Evolutionary conservation across 1,284 basidiomycete genomes (phyloP).

Genomic region (Boletus semigastroideus): DNA sequence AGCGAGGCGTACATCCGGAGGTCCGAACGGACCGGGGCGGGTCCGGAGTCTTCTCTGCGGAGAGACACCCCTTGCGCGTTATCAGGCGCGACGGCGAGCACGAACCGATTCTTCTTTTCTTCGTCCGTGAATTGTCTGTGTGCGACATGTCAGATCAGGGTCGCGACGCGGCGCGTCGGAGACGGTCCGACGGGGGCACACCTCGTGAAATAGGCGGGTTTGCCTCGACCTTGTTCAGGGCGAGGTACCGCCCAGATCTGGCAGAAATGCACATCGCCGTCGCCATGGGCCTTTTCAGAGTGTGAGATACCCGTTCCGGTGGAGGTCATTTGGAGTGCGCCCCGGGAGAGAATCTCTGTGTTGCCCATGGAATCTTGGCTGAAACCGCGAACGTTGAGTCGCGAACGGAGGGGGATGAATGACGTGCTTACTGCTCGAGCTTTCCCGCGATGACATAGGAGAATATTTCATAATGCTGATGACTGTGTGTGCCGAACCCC

Average conservation of each 20-base stretch:
- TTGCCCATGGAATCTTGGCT: slow-evolving; percentile 90
- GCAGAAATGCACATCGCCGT: slow-evolving; percentile 73
- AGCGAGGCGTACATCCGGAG: slow-evolving; percentile 68
- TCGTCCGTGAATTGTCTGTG: slow-evolving; percentile 73
- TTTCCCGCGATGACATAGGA: slow-evolving; percentile 80
- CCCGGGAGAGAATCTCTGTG: slow-evolving; percentile 82
- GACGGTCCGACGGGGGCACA: slow-evolving; percentile 11
- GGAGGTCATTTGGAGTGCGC: slow-evolving; percentile 88
- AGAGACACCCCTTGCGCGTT: slow-evolving; percentile 52
- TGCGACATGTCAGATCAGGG: not conserved
- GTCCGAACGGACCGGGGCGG: slow-evolving; percentile 69
- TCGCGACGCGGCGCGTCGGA: not conserved
- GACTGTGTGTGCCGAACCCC: slow-evolving; percentile 87
- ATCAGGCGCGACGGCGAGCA: slow-evolving; percentile 70
- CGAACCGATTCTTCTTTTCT: slow-evolving; percentile 75
- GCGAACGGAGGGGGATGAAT: not conserved
- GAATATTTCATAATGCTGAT: slow-evolving; percentile 91
- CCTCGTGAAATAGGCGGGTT: slow-evolving; percentile 82
- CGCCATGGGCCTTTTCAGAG: slow-evolving; percentile 70
- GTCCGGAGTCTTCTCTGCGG: slow-evolving; percentile 66
- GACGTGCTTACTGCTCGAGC: slow-evolving; percentile 65
- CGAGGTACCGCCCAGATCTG: slow-evolving; percentile 84
- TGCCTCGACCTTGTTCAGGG: slow-evolving; percentile 46
- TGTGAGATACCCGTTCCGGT: slow-evolving; percentile 87
- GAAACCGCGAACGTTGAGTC: not conserved